A percentile compares a stretch with the other conserved stretches of the same genome.
These are phyloP conservation scores for Anisogramma anomala DNA, from an alignment of 2,329 filamentous ascomycete genomes.

Conservation along the genomic window DNA sequence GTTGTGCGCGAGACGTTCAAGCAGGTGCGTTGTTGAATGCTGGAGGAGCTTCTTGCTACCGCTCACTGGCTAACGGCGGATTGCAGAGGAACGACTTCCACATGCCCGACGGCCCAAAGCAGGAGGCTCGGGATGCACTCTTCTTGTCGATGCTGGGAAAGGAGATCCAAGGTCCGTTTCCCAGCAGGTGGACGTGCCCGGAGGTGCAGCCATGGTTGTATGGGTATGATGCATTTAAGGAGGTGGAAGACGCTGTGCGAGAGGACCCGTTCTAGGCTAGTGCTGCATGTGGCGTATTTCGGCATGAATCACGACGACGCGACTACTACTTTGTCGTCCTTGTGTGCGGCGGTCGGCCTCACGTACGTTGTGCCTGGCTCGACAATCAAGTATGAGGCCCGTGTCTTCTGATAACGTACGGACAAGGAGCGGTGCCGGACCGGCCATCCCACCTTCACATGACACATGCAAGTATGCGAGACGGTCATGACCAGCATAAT, in stretches of 20 bases:
- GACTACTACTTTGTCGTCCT: too few relatives aligned
- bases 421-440: too few relatives aligned
- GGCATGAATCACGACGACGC: too few relatives aligned
- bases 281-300: neutral
- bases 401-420: too few relatives aligned
- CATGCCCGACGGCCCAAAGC: slow-evolving; percentile 42
- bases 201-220: slow-evolving; percentile 53
- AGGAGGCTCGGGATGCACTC: slow-evolving; percentile 43
- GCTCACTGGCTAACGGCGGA: neutral
- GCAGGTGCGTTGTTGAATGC: slow-evolving; percentile 10
- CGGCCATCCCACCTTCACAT: too few relatives aligned
- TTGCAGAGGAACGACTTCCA: slow-evolving; percentile 40
- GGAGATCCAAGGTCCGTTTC: slow-evolving; percentile 40
- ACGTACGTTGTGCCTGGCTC: too few relatives aligned
- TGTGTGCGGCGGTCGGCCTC: too few relatives aligned
- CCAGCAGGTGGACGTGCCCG: slow-evolving; percentile 52
- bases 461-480: too few relatives aligned
- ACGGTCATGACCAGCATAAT: too few relatives aligned
- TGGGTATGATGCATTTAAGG: slow-evolving; percentile 49
- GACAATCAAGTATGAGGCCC: too few relatives aligned
- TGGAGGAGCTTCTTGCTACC: neutral
- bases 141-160: slow-evolving; percentile 43
- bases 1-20: slow-evolving; percentile 53
- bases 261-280: slow-evolving; percentile 12
- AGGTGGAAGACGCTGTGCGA: slow-evolving; percentile 31